Percentiles rank a stretch among this genome's conserved stretches.
phyloP scores from a whole-genome alignment of 371 early-diverging fungal species.

The Capniomyces stellatus region DNA sequence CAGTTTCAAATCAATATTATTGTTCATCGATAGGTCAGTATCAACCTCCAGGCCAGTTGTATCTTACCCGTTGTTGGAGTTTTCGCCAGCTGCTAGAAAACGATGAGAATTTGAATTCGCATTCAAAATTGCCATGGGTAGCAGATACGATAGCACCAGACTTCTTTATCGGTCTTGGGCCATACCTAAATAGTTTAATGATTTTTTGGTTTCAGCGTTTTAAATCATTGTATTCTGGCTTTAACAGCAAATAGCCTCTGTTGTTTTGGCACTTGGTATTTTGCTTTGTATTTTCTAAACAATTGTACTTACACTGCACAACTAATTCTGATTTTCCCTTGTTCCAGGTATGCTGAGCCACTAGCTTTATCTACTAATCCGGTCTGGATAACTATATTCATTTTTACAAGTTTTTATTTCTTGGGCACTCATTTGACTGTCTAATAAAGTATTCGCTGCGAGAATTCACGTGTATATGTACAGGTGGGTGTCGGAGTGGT shows the following conservation, averaged over 20 bases:
- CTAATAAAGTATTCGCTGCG: too few species aligned
- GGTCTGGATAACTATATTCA: constrained; percentile 45
- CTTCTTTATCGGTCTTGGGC: constrained; percentile 40
- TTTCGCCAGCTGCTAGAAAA: constrained; percentile 63
- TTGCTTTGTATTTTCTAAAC: neutral
- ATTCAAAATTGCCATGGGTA: constrained; percentile 44
- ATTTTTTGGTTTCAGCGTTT: neutral
- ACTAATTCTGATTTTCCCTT: constrained; percentile 64
- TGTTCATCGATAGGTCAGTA: neutral
- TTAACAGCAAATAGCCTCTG: neutral
- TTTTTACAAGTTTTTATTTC: constrained; percentile 4
- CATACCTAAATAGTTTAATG: constrained; percentile 16
- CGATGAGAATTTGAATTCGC: constrained; percentile 79
- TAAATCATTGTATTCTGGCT: neutral
- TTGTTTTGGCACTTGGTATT: neutral
- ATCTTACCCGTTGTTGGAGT: constrained; percentile 31
- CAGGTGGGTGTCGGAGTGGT: too few species aligned
- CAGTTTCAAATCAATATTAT: neutral
- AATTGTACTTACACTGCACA: constrained; percentile 63
- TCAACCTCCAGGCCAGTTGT: neutral
- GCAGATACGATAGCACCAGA: constrained; percentile 15
- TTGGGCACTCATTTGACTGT: neutral
- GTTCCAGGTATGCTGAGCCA: constrained; percentile 81
- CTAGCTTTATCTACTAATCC: constrained; percentile 71
- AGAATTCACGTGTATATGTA: too few species aligned